phyloP scores from a whole-genome alignment of 1,139 yeast genomes.

The Taphrina communis region DNA sequence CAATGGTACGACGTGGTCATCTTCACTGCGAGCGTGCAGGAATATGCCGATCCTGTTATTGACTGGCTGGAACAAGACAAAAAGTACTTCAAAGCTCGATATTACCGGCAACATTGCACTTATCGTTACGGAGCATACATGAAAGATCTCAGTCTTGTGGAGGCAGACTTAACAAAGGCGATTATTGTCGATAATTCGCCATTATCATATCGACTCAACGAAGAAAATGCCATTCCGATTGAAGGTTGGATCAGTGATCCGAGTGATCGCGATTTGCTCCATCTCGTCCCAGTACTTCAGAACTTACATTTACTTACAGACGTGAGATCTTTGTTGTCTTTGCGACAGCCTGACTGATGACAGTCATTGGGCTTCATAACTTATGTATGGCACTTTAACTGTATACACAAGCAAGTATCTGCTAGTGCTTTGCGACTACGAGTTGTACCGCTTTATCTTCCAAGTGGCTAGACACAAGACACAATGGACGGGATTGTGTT shows the following conservation, averaged over 20 bases:
- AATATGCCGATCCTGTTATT: constrained; percentile 96
- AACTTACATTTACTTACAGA: constrained; percentile 82
- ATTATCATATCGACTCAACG: constrained; percentile 79
- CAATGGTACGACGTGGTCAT: constrained; percentile 89
- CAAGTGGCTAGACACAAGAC: too few relatives aligned
- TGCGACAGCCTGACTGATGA: constrained; percentile 19
- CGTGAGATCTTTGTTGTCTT: constrained; percentile 70
- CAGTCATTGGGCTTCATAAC: too few relatives aligned
- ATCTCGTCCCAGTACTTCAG: constrained; percentile 78
- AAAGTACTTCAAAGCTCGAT: constrained; percentile 63
- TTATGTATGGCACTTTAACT: too few relatives aligned
- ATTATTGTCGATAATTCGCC: constrained; percentile 92
- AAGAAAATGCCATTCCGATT: constrained; percentile 82
- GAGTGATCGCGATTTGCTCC: constrained; percentile 77
- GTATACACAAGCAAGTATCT: too few relatives aligned
- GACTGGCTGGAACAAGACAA: constrained; percentile 75
- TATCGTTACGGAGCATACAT: constrained; percentile 80
- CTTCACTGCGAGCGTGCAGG: constrained; percentile 92
- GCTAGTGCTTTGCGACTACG: too few relatives aligned
- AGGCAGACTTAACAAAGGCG: constrained; percentile 68
- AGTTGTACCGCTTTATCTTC: too few relatives aligned
- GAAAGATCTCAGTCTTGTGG: constrained; percentile 71
- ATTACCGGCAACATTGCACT: constrained; percentile 81
- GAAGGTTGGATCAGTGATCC: constrained; percentile 99
- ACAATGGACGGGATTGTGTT: too few relatives aligned